Evolutionary conservation across 2,329 filamentous ascomycete species (phyloP), one percentile per base, ranked within the genome.

Genomic region (Sarocladium brachiariae): DNA sequence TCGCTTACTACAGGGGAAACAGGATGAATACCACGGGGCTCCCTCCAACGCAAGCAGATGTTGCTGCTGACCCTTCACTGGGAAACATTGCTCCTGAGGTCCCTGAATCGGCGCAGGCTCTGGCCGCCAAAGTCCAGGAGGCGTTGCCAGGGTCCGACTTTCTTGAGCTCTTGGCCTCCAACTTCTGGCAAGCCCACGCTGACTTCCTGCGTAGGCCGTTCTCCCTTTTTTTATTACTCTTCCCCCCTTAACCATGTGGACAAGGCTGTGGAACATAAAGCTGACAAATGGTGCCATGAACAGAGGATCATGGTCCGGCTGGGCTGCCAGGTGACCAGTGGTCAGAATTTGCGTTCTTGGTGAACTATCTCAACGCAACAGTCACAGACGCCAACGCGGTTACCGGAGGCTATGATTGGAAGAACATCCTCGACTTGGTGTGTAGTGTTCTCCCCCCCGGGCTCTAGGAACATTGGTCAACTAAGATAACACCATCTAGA

Each of bases 291-390:
- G 13, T 7, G 27, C 7, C 27, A 7, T 30, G 27, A 30, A 30
- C 13, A 48, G 45, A 48, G 19, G 31, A 49, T 31, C 3, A 24
- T 23, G 71, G 70, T 1, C 58, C 70, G 1, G 60, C 58, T 14
- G 70, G 68, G 7, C 57, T 69, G 4, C 78, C 77, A 2, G 74
- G 81, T 16, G 83, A 86, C 59, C 69, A 78, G 49, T 87, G 79
- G 74, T 84, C 81, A 11, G 83, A 86, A 56, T 79, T 80, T 19
- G 77, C 72, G 1, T 87, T 82, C 56, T 66, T 85, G 50, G 73
- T 75, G 16, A 81, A 85, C 59, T 73, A 76, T 27, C 70, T 86
- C 9, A 73, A 75, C 13, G 71, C 71, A 13, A 70, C 65, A 34
- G 65, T 75, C 10, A 80, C 82, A 57, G 73, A 75, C 56, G 80